These are phyloP conservation scores for Heteromeles arbutifolia DNA, from an alignment of 306 rosid species.

Conservation along the genomic window DNA sequence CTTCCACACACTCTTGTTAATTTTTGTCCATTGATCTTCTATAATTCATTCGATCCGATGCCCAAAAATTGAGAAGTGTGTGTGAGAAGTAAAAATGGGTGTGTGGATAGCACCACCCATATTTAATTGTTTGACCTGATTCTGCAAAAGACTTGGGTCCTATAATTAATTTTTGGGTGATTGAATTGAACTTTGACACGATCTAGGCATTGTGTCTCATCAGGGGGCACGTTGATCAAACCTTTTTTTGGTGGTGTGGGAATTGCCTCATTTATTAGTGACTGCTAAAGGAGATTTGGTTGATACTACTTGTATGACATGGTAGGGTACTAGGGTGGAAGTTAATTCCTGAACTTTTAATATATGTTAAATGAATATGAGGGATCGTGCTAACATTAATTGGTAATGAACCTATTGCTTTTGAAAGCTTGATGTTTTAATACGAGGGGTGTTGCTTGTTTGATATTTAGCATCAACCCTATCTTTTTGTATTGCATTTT, in stretches of 20 bases:
- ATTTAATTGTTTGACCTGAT: not conserved
- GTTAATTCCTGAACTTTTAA: not conserved
- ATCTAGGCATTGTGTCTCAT: not conserved
- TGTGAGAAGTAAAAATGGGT: too few relatives aligned
- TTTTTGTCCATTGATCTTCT: too few relatives aligned
- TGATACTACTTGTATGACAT: not conserved
- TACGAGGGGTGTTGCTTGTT: not conserved
- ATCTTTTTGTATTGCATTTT: not conserved
- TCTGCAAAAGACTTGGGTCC: not conserved
- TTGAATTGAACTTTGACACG: not conserved
- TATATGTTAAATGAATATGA: not conserved
- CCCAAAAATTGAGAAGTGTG: too few relatives aligned
- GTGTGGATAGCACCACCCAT: too few relatives aligned
- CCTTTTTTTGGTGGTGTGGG: not conserved
- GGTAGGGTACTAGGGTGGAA: not conserved
- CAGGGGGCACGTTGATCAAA: not conserved
- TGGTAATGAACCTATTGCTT: not conserved
- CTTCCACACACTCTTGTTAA: too few relatives aligned
- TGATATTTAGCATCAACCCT: not conserved
- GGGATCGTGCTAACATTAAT: not conserved
- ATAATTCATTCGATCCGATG: too few relatives aligned
- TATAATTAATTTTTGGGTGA: not conserved
- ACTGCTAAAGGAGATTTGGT: not conserved
- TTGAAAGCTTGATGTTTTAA: not conserved
- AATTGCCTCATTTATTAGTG: not conserved